Evolutionary conservation across 495 filamentous ascomycete genomes (phyloP), one percentile per base, ranked within the genome.

Genomic region (Penicillium macrosclerotiorum): DNA sequence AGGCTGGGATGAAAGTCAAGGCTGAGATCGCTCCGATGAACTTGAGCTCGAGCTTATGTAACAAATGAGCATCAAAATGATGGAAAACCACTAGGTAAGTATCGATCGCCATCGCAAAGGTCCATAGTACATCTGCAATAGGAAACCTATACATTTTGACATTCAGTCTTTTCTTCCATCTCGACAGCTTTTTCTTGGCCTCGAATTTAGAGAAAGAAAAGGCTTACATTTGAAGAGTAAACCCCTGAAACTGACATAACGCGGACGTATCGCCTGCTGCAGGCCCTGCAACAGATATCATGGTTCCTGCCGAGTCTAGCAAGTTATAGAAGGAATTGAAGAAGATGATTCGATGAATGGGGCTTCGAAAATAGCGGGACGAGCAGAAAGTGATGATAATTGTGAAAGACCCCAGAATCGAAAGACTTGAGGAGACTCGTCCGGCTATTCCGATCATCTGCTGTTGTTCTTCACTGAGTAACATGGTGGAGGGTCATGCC

Each of bases 41-140:
- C 31, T 65, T 71, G 36, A 59, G 50, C 51, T 77, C 73, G 6
- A 75, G 62, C 33, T 53, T 64, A 19, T 59, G 59, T 24, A 77
- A 42, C 13, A 51, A 50, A 43, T 62, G 59, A 12, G 65, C 50
- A 19, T 75, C 72, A 38, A 66, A 73, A 26, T 55, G 65, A 22
- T 62, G 55, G 37, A 70, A 71, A 27, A 76, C 69, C n/a, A 73
- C 70, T 6, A 75, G 58, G 36, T 64, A 71, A 16, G 72, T 71
- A 34, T 76, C 63, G 31, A 65, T 38, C 4, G 72, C 69, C 71
- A 74, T 76, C 19, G 63, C 66, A 0, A 75, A 56, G n/a, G 72
- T 74, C 72, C 72, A 76, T 1, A 71, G 33, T 2, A 75, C 73
- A 57, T 76, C 73, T n/a, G 73, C 68, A 2, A 73, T 45, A 1